Conservation (phyloP, 345 rosid genomes). For the Ceriops zippeliana region DNA sequence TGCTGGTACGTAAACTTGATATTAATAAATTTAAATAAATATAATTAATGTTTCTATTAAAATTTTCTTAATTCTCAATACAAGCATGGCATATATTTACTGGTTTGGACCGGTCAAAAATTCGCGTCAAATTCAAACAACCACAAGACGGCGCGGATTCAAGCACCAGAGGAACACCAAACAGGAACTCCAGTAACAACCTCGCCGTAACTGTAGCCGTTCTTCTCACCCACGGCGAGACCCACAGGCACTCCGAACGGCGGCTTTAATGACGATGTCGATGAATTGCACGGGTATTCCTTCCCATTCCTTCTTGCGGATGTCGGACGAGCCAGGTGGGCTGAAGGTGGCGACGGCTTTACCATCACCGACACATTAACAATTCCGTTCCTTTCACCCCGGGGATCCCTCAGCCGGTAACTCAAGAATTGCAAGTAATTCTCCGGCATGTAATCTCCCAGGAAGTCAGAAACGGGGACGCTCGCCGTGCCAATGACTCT, state of each 20-base stretch:
- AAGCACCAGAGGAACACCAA: neutral
- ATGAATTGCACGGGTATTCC: no score
- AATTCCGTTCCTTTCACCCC: conserved; percentile 47
- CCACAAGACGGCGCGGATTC: neutral
- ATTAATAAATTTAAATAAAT: no score
- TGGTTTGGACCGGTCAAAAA: no score
- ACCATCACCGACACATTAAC: conserved; percentile 58
- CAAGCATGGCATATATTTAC: no score
- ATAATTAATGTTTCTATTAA: no score
- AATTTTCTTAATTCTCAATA: no score
- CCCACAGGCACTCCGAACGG: neutral
- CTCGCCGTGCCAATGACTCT: conserved; percentile 39
- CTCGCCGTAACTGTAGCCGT: neutral
- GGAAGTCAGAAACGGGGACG: conserved; percentile 57
- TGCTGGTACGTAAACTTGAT: no score
- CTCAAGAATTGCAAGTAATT: conserved; percentile 61
- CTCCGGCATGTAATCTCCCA: conserved; percentile 45
- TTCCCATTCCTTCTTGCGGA: no score
- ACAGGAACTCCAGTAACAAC: neutral
- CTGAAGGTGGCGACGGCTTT: no score
- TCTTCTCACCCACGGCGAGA: neutral
- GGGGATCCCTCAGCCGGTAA: conserved; percentile 52
- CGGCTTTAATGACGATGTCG: neutral
- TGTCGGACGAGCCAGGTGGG: no score
- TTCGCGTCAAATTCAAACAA: no score